Evolutionary conservation across 257 asterid genomes (phyloP), one percentile per base, ranked within the genome.

Genomic region (Fraxinus cuspidata): DNA sequence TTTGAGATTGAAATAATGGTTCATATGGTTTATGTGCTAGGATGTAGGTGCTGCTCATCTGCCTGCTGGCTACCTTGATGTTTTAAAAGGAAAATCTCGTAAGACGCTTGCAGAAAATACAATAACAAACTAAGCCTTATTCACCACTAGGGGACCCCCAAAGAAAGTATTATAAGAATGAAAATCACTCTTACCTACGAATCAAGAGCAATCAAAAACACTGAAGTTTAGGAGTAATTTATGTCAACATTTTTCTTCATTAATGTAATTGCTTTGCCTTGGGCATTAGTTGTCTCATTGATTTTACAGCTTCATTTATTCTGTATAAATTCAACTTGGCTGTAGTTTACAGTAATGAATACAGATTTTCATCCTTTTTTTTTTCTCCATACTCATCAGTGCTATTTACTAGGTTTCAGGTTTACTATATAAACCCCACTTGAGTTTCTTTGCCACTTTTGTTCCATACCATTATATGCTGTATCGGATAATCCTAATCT

Each of bases 21-120:
- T 38, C 9, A 38, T 38, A 38, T 42, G 28, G 66, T 53, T 73
- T 38, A 47, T 23, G 70, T 71, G 65, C 77, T 0, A 38, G 77
- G 7, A 49, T 49, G 60, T 49, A 49, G 21, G 60, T 16, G 8
- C 2, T 51, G 23, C 63, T 18, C 23, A 16, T 18, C 63, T 51
- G 25, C 63, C 44, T 38, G 9, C 44, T 0, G 44, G 44, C 63
- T 51, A 51, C 63, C 63, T 51, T 51, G 23, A 51, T 18, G 63
- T 51, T 51, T 5, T 13, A 44, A 44, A 44, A 44, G 18, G 51
- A 44, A 44, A 44, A 47, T 47, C 58, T 47, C 21, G 5, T 4
- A 15, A 16, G n/a, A 7, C 65, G 0, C 10, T n/a, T 56, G 21
- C 8, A 56, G 27, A 56, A 56, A 56, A 56, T 56, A 56, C 63